phyloP scores from a whole-genome alignment of 2,329 filamentous ascomycete genomes.

The Myriosclerotinia curreyana region DNA sequence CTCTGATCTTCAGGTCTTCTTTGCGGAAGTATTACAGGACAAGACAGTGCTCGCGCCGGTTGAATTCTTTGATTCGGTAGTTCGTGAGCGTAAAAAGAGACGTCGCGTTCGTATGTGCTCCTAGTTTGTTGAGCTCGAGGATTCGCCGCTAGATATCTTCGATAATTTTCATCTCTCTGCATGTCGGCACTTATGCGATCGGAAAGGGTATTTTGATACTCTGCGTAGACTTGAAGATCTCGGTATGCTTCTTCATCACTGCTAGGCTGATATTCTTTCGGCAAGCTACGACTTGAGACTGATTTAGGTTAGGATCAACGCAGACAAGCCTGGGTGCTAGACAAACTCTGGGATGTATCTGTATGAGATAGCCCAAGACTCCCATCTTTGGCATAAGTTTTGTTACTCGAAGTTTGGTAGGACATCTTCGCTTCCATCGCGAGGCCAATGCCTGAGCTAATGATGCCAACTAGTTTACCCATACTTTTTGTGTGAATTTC shows the following conservation, averaged over 20 bases:
- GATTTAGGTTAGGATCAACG: background rate
- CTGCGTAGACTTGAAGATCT: constrained; percentile 15
- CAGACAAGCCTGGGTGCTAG: background rate
- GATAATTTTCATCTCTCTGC: constrained; percentile 2
- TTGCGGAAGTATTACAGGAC: constrained; percentile 52
- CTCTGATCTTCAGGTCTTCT: constrained; percentile 46
- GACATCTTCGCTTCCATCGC: constrained; percentile 18
- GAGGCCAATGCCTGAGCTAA: constrained; percentile 19
- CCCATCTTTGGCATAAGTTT: background rate
- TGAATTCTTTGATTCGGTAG: background rate
- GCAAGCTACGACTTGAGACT: background rate
- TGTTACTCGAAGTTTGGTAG: constrained; percentile 2
- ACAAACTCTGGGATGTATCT: background rate
- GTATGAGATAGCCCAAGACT: background rate
- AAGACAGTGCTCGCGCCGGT: constrained; percentile 17
- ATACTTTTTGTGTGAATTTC: background rate
- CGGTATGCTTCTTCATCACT: constrained; percentile 7
- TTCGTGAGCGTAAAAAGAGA: constrained; percentile 15
- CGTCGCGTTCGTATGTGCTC: background rate
- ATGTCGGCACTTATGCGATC: background rate
- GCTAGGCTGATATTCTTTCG: background rate
- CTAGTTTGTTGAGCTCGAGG: background rate
- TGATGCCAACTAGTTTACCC: constrained; percentile 14
- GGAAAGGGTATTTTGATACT: constrained; percentile 8
- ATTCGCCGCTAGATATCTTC: background rate